phyloP scores from a whole-genome alignment of 2,329 filamentous ascomycete species.

The Delphinella strobiligena region DNA sequence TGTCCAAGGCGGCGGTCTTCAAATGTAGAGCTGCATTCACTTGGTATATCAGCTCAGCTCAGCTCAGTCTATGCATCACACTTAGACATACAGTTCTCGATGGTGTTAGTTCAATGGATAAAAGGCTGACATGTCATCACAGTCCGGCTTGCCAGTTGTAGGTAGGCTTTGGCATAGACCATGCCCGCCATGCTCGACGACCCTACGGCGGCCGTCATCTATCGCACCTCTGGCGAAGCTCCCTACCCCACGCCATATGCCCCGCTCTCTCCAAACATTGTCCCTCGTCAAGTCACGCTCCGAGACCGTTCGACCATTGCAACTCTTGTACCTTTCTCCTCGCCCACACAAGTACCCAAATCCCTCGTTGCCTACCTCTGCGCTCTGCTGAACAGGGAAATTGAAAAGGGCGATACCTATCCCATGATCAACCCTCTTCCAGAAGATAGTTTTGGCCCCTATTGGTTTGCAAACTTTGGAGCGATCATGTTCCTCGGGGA shows the following conservation, averaged over 20 bases:
- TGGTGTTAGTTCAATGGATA: too few species aligned
- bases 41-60: too few species aligned
- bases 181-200: slow-evolving; percentile 72
- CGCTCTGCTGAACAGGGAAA: slow-evolving; percentile 78
- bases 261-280: slow-evolving; percentile 55
- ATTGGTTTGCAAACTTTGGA: slow-evolving; percentile 87
- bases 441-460: slow-evolving; percentile 61
- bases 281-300: slow-evolving; percentile 66
- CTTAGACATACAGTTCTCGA: too few species aligned
- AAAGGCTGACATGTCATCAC: too few species aligned
- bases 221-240: slow-evolving; percentile 53
- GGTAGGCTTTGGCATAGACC: too few species aligned
- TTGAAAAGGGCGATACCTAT: slow-evolving; percentile 85
- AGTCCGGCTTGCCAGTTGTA: too few species aligned
- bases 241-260: slow-evolving; percentile 54
- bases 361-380: slow-evolving; percentile 66
- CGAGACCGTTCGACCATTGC: slow-evolving; percentile 74
- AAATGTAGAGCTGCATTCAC: too few species aligned
- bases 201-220: slow-evolving; percentile 57
- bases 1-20: too few species aligned
- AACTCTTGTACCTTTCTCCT: slow-evolving; percentile 71
- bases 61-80: too few species aligned
- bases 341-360: slow-evolving; percentile 62
- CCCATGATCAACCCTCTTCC: slow-evolving; percentile 71
- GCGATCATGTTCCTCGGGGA: slow-evolving; percentile 78